These are phyloP conservation scores for Ceratobasidium sp. DNA, from an alignment of 1,284 basidiomycete genomes.

Conservation along the genomic window DNA sequence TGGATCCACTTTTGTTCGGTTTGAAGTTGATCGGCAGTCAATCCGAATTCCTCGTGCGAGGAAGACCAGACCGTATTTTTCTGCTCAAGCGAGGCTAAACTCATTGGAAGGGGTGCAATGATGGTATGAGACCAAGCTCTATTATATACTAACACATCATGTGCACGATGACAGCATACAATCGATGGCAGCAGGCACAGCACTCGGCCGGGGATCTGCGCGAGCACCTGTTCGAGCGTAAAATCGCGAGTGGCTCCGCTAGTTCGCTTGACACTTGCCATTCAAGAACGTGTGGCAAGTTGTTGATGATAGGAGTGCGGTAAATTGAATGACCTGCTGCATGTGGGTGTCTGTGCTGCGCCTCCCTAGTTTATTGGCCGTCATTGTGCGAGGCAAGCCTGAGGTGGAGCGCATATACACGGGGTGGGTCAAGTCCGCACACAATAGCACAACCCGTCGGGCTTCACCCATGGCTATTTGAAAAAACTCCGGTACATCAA, in stretches of 20 bases:
- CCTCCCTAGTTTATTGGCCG: no score
- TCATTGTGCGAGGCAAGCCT: no score
- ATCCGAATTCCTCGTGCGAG: background rate
- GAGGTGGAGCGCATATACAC: no score
- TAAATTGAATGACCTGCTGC: no score
- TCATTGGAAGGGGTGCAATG: background rate
- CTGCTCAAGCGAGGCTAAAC: conserved; percentile 4
- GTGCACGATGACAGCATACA: background rate
- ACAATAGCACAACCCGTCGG: background rate
- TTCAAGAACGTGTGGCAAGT: background rate
- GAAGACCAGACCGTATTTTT: conserved; percentile 1
- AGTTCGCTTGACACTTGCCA: background rate
- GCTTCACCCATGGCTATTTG: background rate
- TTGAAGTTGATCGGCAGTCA: background rate
- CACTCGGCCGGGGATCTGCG: background rate
- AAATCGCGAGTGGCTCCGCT: background rate
- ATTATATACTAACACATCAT: background rate
- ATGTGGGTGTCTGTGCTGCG: no score
- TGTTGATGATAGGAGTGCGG: no score
- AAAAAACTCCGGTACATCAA: conserved; percentile 21
- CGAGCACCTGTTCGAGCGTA: background rate
- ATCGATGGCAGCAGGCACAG: background rate
- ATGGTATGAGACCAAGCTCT: background rate
- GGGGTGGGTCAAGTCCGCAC: no score
- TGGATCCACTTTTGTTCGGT: conserved; percentile 22